Percentiles rank a stretch among this genome's conserved stretches.
These are phyloP conservation scores for Vachellia collinsii DNA, from an alignment of 306 rosid species.

Conservation along the genomic window DNA sequence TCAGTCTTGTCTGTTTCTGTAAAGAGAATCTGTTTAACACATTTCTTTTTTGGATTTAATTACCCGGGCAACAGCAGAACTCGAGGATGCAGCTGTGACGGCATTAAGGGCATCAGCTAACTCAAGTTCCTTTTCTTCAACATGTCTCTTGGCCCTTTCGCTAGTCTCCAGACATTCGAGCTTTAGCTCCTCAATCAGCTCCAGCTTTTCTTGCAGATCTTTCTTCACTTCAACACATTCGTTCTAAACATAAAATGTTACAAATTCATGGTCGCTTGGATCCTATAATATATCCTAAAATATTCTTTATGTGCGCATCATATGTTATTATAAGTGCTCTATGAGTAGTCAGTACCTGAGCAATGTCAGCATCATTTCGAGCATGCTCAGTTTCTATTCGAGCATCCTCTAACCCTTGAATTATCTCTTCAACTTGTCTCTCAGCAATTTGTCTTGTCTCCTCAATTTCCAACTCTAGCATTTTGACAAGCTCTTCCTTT, in stretches of 20 bases:
- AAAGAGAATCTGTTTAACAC: neutral
- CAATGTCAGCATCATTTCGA: neutral
- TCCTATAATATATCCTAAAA: neutral
- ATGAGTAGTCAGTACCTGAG: neutral
- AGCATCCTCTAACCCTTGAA: neutral
- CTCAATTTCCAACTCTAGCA: neutral
- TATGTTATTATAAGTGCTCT: neutral
- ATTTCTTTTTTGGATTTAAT: neutral
- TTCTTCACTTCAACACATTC: neutral
- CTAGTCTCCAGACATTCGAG: neutral
- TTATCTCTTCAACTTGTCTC: neutral
- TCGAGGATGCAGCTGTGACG: neutral
- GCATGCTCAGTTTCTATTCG: neutral
- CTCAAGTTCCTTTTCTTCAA: neutral
- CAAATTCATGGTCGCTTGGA: neutral
- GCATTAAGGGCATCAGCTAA: neutral
- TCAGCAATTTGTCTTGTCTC: neutral
- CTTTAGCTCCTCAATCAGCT: neutral
- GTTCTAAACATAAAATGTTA: conserved; percentile 4
- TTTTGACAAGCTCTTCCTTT: neutral
- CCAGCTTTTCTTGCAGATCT: conserved; percentile 1
- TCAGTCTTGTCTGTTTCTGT: neutral
- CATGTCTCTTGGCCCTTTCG: neutral
- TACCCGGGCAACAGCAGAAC: neutral
- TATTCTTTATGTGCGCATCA: neutral